A percentile compares a stretch with the other conserved stretches of the same genome.
Evolutionary conservation across 2,329 filamentous ascomycete species (phyloP).

Genomic region (Xylaria sp.): DNA sequence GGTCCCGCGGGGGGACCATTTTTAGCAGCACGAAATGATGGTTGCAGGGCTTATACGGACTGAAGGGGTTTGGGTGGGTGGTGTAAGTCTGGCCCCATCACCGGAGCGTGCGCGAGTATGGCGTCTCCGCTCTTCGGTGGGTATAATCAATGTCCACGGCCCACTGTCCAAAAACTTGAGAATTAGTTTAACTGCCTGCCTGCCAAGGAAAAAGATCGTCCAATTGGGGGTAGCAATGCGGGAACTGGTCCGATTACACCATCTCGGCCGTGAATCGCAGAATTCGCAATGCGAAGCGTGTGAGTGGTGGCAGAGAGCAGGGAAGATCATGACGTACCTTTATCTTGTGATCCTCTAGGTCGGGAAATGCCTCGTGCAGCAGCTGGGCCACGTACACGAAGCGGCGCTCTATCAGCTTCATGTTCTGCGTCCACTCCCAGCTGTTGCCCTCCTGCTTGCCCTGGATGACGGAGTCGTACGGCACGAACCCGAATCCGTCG

Average conservation of each 20-base stretch:
- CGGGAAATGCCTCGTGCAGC: slow-evolving; percentile 35
- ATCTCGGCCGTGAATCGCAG: slow-evolving; percentile 4
- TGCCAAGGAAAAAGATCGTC: slow-evolving; percentile 29
- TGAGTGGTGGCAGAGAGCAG: not conserved
- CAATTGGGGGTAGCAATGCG: not conserved
- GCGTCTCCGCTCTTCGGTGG: slow-evolving; percentile 30
- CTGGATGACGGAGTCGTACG: slow-evolving; percentile 29
- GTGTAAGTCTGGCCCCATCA: slow-evolving; percentile 1
- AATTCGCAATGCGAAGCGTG: not conserved
- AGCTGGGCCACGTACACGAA: slow-evolving; percentile 34
- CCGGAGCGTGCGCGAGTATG: slow-evolving; percentile 29
- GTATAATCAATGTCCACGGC: slow-evolving; percentile 38
- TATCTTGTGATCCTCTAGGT: slow-evolving; percentile 24
- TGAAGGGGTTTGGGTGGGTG: not conserved
- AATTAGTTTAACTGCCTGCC: slow-evolving; percentile 32
- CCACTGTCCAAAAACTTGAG: slow-evolving; percentile 28
- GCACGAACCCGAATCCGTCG: slow-evolving; percentile 35
- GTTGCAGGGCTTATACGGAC: slow-evolving; percentile 2
- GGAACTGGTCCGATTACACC: slow-evolving; percentile 11
- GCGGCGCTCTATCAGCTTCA: slow-evolving; percentile 35
- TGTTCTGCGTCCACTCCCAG: slow-evolving; percentile 36
- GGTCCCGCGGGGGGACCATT: not conserved
- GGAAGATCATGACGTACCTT: slow-evolving; percentile 29
- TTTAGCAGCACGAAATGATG: slow-evolving; percentile 1
- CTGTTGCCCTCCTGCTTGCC: slow-evolving; percentile 14